phyloP scores from a whole-genome alignment of 2,329 filamentous ascomycete species.

The Colletotrichum karsti region DNA sequence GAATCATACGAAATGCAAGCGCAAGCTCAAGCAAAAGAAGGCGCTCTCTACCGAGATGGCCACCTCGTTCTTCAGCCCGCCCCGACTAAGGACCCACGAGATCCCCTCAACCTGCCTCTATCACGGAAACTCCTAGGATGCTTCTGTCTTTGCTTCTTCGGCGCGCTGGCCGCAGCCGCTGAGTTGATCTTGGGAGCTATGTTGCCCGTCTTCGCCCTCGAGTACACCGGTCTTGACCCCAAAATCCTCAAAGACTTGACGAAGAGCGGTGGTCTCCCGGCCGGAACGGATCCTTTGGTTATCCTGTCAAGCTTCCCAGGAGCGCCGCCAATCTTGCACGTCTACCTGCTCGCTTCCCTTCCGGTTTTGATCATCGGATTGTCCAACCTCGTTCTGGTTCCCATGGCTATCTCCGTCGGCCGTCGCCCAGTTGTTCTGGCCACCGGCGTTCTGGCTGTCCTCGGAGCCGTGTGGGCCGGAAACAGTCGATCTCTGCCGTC shows the following conservation, averaged over 20 bases:
- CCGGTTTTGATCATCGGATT: conserved; percentile 44
- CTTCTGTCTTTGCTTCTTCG: conserved; percentile 30
- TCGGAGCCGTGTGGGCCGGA: conserved; percentile 44
- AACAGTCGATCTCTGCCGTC: conserved; percentile 36
- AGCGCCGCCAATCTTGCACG: conserved; percentile 36
- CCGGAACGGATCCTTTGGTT: conserved; percentile 31
- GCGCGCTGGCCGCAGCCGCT: conserved; percentile 36
- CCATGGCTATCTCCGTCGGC: conserved; percentile 44
- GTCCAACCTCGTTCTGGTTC: conserved; percentile 42
- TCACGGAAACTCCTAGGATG: neutral
- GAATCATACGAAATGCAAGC: too few relatives aligned
- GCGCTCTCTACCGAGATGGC: conserved; percentile 7
- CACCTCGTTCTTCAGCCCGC: conserved; percentile 13
- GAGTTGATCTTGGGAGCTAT: conserved; percentile 37
- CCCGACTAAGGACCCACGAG: conserved; percentile 8
- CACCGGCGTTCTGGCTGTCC: conserved; percentile 39
- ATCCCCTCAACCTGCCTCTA: conserved; percentile 14
- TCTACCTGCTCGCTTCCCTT: conserved; percentile 41
- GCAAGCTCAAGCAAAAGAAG: neutral
- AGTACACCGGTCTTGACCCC: conserved; percentile 41
- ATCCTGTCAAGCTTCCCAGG: conserved; percentile 30
- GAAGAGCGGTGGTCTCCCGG: conserved; percentile 26
- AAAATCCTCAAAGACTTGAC: conserved; percentile 34
- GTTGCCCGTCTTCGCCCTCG: conserved; percentile 42
- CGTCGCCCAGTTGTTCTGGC: conserved; percentile 43